Conservation (phyloP, 202 grass and related monocot genomes). For the Musa balbisiana region DNA sequence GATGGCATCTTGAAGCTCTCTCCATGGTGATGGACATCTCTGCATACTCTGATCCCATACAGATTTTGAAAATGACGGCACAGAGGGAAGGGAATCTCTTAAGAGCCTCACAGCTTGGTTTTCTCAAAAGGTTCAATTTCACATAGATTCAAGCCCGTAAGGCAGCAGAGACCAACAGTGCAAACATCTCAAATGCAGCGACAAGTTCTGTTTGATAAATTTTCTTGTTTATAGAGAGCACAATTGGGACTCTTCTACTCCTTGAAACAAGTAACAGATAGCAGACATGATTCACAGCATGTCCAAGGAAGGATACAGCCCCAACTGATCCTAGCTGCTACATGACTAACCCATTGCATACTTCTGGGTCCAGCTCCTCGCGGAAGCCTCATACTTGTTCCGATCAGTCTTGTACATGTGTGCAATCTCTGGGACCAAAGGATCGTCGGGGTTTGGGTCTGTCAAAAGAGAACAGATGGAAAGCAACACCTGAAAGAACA, state of each 20-base stretch:
- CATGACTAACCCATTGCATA: slow-evolving; percentile 38
- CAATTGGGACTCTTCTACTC: background rate
- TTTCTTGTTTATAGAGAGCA: background rate
- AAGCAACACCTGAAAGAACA: slow-evolving; percentile 22
- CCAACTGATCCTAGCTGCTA: background rate
- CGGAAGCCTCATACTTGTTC: slow-evolving; percentile 40
- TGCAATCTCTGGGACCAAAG: slow-evolving; percentile 51
- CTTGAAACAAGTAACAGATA: background rate
- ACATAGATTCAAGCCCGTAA: too few species aligned
- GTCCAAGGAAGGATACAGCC: background rate
- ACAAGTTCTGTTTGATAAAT: too few species aligned
- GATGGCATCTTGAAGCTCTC: too few species aligned
- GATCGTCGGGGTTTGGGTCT: slow-evolving; percentile 53
- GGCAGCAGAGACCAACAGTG: too few species aligned
- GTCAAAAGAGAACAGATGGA: slow-evolving; percentile 37
- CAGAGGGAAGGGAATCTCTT: too few species aligned
- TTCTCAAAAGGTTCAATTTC: too few species aligned
- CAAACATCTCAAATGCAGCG: too few species aligned
- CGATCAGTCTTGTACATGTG: slow-evolving; percentile 49
- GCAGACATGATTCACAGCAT: background rate
- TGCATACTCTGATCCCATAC: too few species aligned
- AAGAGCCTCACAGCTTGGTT: too few species aligned
- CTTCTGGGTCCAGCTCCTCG: slow-evolving; percentile 52
- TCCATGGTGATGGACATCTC: too few species aligned
- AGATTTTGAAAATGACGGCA: too few species aligned